These are phyloP conservation scores for Penicillium lividum DNA, from an alignment of 495 filamentous ascomycete species.

Conservation along the genomic window DNA sequence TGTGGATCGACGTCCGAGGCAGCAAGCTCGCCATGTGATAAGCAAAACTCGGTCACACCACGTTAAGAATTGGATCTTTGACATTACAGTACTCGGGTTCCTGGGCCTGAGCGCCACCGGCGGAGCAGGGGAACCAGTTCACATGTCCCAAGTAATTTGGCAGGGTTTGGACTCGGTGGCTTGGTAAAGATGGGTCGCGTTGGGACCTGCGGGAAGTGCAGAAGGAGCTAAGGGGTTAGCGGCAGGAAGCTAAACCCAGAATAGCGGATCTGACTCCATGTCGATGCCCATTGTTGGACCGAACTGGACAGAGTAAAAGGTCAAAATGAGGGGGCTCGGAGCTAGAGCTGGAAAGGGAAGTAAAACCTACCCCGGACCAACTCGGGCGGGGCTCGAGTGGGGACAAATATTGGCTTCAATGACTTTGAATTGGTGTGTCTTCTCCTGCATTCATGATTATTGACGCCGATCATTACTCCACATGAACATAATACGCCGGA, in stretches of 20 bases:
- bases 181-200: not conserved
- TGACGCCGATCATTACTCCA: not conserved
- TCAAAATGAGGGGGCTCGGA: not conserved
- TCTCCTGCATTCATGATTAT: not conserved
- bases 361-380: not conserved
- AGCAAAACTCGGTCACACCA: not conserved
- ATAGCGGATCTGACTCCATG: not conserved
- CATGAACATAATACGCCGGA: not conserved
- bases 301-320: not conserved
- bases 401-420: not conserved
- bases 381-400: not conserved
- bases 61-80: not conserved
- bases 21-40: constrained; percentile 6
- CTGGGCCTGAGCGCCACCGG: not conserved
- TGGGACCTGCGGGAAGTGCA: not conserved
- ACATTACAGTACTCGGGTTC: not conserved
- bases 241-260: not conserved
- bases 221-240: not conserved
- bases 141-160: not conserved
- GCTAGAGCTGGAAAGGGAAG: not conserved
- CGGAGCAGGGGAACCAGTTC: not conserved
- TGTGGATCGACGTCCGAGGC: constrained; percentile 13
- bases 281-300: not conserved
- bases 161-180: not conserved
- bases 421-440: not conserved